These are phyloP conservation scores for Colletotrichum liaoningense DNA, from an alignment of 2,329 filamentous ascomycete species.

Conservation along the genomic window DNA sequence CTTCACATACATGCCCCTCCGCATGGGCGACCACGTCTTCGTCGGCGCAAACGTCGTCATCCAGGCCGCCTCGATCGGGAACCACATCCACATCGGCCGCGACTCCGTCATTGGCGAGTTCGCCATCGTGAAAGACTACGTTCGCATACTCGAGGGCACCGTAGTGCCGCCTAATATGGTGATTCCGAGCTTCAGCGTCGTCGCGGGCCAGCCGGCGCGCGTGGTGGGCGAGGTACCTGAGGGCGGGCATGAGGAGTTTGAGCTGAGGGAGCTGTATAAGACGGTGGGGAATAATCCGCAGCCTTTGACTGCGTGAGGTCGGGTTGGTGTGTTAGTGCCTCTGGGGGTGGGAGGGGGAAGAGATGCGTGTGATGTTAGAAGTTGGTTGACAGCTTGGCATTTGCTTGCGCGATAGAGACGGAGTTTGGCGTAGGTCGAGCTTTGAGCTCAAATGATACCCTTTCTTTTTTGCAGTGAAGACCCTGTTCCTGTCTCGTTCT, in stretches of 20 bases:
- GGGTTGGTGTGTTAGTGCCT: no score
- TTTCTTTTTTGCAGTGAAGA: background rate
- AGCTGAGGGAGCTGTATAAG: constrained; percentile 73
- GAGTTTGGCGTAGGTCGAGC: constrained; percentile 21
- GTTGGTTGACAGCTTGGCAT: background rate
- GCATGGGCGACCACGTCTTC: constrained; percentile 95
- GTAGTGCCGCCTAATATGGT: constrained; percentile 91
- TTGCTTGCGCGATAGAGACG: background rate
- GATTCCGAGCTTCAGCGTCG: constrained; percentile 89
- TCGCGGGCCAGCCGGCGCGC: constrained; percentile 84
- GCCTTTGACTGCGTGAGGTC: constrained; percentile 26
- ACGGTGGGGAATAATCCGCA: constrained; percentile 69
- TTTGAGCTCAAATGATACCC: constrained; percentile 25
- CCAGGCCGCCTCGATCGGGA: constrained; percentile 85
- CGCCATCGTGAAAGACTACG: constrained; percentile 93
- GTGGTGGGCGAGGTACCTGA: constrained; percentile 86
- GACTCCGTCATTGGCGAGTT: constrained; percentile 85
- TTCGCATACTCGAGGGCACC: constrained; percentile 85
- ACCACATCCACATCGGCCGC: constrained; percentile 86
- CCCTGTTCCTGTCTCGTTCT: background rate
- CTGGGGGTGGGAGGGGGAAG: no score
- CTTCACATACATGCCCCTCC: constrained; percentile 87
- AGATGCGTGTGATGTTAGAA: no score
- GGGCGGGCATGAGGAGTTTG: constrained; percentile 73
- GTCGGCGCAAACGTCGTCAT: constrained; percentile 81